Conservation (phyloP, 495 filamentous ascomycete genomes). For the Penicillium pancosmium region DNA sequence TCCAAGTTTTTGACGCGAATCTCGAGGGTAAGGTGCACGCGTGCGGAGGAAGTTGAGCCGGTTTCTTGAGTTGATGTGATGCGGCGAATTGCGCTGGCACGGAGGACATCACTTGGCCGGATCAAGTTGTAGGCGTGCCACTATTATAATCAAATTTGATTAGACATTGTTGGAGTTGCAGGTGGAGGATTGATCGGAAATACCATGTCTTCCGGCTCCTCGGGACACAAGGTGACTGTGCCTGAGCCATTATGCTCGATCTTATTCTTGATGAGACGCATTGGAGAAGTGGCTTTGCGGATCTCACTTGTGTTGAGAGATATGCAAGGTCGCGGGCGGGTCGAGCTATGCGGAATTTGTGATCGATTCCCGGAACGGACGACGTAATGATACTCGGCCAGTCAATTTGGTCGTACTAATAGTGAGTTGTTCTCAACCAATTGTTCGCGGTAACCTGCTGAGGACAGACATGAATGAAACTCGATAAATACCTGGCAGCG, state of each 20-base stretch:
- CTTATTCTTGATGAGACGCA: conserved; percentile 72
- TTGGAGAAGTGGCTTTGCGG: conserved; percentile 27
- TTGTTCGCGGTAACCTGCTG: too few relatives aligned
- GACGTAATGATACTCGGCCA: background rate
- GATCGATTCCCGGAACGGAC: background rate
- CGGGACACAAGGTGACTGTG: conserved; percentile 76
- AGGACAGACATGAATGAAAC: background rate
- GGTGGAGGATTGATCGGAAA: conserved; percentile 1
- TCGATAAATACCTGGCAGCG: background rate
- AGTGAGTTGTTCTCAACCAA: background rate
- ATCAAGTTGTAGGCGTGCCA: conserved; percentile 99
- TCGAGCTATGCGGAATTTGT: background rate
- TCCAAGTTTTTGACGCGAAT: conserved; percentile 83
- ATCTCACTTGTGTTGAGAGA: background rate
- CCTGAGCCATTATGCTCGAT: conserved; percentile 79
- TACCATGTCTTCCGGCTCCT: conserved; percentile 97
- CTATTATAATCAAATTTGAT: conserved; percentile 40
- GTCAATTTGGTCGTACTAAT: background rate
- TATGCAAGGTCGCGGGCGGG: background rate
- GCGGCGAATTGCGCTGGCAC: conserved; percentile 81
- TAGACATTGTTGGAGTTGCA: background rate
- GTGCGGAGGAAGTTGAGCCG: conserved; percentile 72
- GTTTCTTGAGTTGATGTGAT: conserved; percentile 69
- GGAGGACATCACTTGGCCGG: conserved; percentile 73
- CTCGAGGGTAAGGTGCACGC: conserved; percentile 76